These are phyloP conservation scores for Phaffomyces thermotolerans DNA, from an alignment of 805 yeast species.

Conservation along the genomic window DNA sequence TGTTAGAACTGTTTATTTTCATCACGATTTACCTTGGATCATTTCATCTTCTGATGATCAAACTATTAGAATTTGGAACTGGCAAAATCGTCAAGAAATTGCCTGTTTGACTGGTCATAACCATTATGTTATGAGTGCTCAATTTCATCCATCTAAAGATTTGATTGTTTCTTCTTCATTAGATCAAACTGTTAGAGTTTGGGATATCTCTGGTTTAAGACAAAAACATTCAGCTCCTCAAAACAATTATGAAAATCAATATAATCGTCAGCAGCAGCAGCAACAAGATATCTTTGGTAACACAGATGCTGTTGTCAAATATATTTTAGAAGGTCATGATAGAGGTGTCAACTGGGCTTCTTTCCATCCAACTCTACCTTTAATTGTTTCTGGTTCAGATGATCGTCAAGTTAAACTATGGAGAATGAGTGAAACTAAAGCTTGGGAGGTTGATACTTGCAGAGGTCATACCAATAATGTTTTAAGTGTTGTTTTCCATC, in stretches of 20 bases:
- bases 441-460: constrained; percentile 99
- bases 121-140: constrained; percentile 97
- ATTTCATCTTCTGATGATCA: constrained; percentile 95
- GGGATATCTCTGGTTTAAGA: constrained; percentile 95
- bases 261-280: constrained; percentile 50
- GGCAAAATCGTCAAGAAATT: constrained; percentile 97
- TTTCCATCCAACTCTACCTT: constrained; percentile 93
- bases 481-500: constrained; percentile 84
- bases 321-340: constrained; percentile 95
- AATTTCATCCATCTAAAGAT: constrained; percentile 94
- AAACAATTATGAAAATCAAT: constrained; percentile 36
- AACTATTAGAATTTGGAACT: constrained; percentile 97
- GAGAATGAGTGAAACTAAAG: constrained; percentile 96
- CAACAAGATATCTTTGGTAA: constrained; percentile 93
- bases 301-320: constrained; percentile 90
- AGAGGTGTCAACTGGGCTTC: constrained; percentile 98
- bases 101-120: constrained; percentile 97
- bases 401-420: constrained; percentile 92
- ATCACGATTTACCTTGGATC: constrained; percentile 95
- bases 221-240: constrained; percentile 90
- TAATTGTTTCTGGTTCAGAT: constrained; percentile 93
- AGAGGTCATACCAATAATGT: constrained; percentile 96
- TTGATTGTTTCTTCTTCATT: constrained; percentile 90
- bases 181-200: constrained; percentile 97
- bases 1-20: constrained; percentile 90